Conservation (phyloP, 176 grass and related monocot genomes). For the Thalia dealbata region DNA sequence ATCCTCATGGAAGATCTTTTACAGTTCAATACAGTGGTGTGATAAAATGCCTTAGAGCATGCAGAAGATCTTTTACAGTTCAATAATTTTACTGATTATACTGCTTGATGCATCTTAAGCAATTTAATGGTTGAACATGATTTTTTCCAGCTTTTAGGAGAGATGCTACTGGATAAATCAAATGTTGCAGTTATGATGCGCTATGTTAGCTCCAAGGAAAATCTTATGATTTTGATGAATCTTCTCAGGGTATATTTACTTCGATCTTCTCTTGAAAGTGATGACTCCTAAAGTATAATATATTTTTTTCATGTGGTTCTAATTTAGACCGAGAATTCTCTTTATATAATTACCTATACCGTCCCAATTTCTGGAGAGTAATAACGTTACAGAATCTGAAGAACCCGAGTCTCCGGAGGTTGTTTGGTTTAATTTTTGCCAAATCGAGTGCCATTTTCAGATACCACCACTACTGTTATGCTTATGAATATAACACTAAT, state of each 20-base stretch:
- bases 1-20: neutral
- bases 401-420: no score
- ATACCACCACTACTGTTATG: no score
- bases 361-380: no score
- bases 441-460: no score
- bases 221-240: conserved; percentile 59
- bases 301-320: neutral
- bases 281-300: neutral
- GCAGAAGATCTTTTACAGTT: neutral
- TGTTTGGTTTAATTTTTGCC: no score
- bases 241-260: conserved; percentile 41
- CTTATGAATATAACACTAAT: no score
- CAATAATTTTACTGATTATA: neutral
- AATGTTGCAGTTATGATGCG: conserved; percentile 37
- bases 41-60: neutral
- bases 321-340: no score
- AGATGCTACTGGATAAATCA: conserved; percentile 45
- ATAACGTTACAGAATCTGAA: no score
- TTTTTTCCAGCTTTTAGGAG: conserved; percentile 48
- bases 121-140: neutral
- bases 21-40: neutral
- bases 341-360: no score
- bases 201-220: conserved; percentile 43
- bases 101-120: neutral
- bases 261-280: neutral